Conservation (phyloP, 768 basidiomycete species). For the Lentinus tigrinus region DNA sequence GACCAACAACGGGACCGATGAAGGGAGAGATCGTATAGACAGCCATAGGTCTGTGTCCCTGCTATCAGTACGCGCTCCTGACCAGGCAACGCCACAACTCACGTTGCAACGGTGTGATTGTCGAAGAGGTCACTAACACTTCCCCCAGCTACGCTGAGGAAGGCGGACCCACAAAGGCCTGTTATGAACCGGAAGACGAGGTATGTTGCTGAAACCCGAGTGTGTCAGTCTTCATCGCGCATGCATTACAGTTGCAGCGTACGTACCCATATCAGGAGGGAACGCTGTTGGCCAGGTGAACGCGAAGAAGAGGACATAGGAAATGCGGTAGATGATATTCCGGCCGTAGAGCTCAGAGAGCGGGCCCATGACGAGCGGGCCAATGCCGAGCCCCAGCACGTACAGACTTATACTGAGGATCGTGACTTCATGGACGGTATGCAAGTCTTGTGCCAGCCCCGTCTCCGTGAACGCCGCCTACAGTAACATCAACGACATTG, state of each 20-base stretch:
- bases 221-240: not conserved
- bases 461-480: slow-evolving; percentile 65
- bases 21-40: slow-evolving; percentile 55
- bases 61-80: slow-evolving; percentile 4
- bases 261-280: slow-evolving; percentile 60
- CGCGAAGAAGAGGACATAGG: slow-evolving; percentile 59
- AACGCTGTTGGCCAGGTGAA: slow-evolving; percentile 76
- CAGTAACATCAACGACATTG: too few relatives aligned
- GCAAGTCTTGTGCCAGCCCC: slow-evolving; percentile 51
- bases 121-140: slow-evolving; percentile 57
- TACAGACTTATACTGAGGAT: slow-evolving; percentile 49
- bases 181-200: slow-evolving; percentile 60
- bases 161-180: slow-evolving; percentile 55
- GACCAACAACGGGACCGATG: slow-evolving; percentile 56
- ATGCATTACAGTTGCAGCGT: not conserved
- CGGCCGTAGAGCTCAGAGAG: slow-evolving; percentile 56
- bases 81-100: slow-evolving; percentile 22
- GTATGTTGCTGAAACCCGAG: slow-evolving; percentile 45
- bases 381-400: slow-evolving; percentile 37
- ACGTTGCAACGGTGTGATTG: slow-evolving; percentile 60
- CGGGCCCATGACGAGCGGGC: slow-evolving; percentile 34
- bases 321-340: slow-evolving; percentile 58
- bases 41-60: slow-evolving; percentile 48
- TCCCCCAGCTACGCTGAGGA: slow-evolving; percentile 63
- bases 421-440: slow-evolving; percentile 52